phyloP scores from a whole-genome alignment of 2,329 filamentous ascomycete genomes.

The Aspergillus piperis region DNA sequence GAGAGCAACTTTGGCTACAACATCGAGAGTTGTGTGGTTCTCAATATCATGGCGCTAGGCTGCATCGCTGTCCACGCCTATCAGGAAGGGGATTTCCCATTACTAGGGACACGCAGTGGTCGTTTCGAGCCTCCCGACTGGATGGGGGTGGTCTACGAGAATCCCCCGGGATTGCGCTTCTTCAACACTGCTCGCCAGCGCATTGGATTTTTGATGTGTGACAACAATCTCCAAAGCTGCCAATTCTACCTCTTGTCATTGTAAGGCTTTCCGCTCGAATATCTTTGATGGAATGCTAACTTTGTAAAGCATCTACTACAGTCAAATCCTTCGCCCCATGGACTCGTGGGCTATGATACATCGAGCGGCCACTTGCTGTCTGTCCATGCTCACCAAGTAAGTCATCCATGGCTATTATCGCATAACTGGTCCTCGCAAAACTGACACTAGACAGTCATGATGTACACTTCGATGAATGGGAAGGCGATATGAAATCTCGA shows the following conservation, averaged over 20 bases:
- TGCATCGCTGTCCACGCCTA: constrained; percentile 53
- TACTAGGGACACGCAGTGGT: constrained; percentile 40
- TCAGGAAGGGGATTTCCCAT: constrained; percentile 51
- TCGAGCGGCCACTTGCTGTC: constrained; percentile 54
- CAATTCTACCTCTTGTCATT: constrained; percentile 57
- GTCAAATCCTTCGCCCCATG: constrained; percentile 54
- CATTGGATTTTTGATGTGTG: constrained; percentile 54
- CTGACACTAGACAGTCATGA: constrained; percentile 31
- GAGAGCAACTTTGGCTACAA: constrained; percentile 55
- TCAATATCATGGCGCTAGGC: constrained; percentile 55
- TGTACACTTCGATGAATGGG: constrained; percentile 53
- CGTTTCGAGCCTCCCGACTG: constrained; percentile 42
- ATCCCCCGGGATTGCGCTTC: constrained; percentile 52
- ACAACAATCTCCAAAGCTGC: constrained; percentile 53
- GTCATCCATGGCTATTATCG: constrained; percentile 3
- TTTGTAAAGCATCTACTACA: constrained; percentile 48
- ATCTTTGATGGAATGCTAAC: neutral
- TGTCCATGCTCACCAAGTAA: constrained; percentile 50
- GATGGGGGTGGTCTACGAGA: constrained; percentile 41
- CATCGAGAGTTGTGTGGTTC: constrained; percentile 54
- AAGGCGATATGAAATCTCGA: constrained; percentile 58
- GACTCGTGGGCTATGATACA: constrained; percentile 58
- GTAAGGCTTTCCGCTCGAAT: constrained; percentile 23
- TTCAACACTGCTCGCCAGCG: constrained; percentile 57
- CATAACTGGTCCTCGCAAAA: neutral